Evolutionary conservation across 2,329 filamentous ascomycete species (phyloP).

Genomic region (Calonectria fujianensis): DNA sequence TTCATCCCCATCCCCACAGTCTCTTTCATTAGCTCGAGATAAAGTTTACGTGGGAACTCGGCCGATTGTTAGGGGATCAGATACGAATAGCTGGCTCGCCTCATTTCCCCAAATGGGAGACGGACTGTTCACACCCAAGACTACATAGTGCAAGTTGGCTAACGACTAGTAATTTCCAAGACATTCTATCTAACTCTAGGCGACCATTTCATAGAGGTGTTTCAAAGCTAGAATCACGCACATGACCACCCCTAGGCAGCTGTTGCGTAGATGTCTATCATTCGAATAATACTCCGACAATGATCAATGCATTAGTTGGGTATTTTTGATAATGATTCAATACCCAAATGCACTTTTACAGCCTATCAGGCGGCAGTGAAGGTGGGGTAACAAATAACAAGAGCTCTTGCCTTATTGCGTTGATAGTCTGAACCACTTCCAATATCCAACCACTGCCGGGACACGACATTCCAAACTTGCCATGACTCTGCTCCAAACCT

Average conservation of each 20-base stretch:
- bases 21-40: conserved; percentile 22
- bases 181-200: not conserved
- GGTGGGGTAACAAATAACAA: not conserved
- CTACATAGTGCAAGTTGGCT: not conserved
- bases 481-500: not conserved
- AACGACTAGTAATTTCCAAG: not conserved
- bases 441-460: not conserved
- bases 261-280: not conserved
- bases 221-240: conserved; percentile 12
- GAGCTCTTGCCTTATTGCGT: not conserved
- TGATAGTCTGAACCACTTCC: not conserved
- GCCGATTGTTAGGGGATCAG: conserved; percentile 10
- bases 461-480: not conserved
- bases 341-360: not conserved
- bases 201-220: not conserved
- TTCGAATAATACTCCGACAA: not conserved
- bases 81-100: conserved; percentile 22
- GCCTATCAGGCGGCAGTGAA: not conserved
- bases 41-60: conserved; percentile 23
- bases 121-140: not conserved
- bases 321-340: not conserved
- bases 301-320: not conserved
- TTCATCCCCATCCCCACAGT: conserved; percentile 21
- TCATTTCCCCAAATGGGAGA: conserved; percentile 20
- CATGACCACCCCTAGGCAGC: not conserved